A percentile compares a stretch with the other conserved stretches of the same genome.
Evolutionary conservation across 164 flowering plant genomes (phyloP).

Genomic region (Stephania yunnanensis): DNA sequence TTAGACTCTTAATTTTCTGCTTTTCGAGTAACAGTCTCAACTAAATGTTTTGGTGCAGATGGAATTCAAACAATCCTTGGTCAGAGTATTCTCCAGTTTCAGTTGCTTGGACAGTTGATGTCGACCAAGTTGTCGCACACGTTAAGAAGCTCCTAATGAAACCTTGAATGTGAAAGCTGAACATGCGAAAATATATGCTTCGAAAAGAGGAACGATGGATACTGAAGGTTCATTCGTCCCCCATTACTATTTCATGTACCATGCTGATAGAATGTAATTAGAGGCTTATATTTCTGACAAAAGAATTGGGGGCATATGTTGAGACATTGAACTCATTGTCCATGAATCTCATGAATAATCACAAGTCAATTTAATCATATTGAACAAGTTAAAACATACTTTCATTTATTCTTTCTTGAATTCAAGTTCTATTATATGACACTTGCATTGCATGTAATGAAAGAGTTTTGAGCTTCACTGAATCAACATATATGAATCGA

Average conservation of each 20-base stretch:
- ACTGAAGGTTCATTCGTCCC: conserved; percentile 2
- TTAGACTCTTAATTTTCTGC: neutral
- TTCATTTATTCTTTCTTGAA: neutral
- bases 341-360: neutral
- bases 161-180: conserved; percentile 30
- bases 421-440: neutral
- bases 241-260: neutral
- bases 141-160: conserved; percentile 59
- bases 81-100: conserved; percentile 69
- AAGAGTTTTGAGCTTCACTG: neutral
- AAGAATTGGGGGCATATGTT: neutral
- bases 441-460: neutral
- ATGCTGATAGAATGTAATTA: neutral
- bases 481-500: neutral
- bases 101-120: conserved; percentile 91
- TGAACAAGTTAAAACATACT: neutral
- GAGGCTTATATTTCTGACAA: neutral
- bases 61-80: conserved; percentile 89
- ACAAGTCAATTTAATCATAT: neutral
- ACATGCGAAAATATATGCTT: neutral
- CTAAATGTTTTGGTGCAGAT: conserved; percentile 39
- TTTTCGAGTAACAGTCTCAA: neutral
- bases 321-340: neutral
- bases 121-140: conserved; percentile 45
- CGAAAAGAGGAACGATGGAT: neutral